These are phyloP conservation scores for Alternaria dauci DNA, from an alignment of 2,329 filamentous ascomycete genomes.

Conservation along the genomic window DNA sequence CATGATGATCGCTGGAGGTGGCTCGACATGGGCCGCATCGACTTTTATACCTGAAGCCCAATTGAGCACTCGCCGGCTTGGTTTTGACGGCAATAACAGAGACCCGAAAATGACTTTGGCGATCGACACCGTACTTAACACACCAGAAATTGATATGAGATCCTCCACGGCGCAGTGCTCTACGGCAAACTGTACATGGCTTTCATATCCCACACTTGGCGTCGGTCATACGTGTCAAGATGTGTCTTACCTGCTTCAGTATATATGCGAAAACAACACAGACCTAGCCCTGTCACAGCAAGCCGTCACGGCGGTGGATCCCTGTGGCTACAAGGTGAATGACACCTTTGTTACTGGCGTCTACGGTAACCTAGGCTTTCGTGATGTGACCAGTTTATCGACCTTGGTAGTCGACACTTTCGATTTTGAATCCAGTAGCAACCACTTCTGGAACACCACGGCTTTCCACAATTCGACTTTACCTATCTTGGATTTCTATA, in stretches of 20 bases:
- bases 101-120: not conserved
- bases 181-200: conserved; percentile 27
- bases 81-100: not conserved
- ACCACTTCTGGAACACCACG: conserved; percentile 18
- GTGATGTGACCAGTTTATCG: not conserved
- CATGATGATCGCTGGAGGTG: not conserved
- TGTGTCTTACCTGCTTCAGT: conserved; percentile 14
- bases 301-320: not conserved
- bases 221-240: conserved; percentile 29
- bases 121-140: not conserved
- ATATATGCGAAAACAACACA: conserved; percentile 16
- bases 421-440: not conserved
- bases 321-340: conserved; percentile 25
- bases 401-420: conserved; percentile 7
- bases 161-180: conserved; percentile 17
- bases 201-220: conserved; percentile 23
- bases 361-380: not conserved
- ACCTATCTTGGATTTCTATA: conserved; percentile 24
- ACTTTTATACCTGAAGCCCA: not conserved
- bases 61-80: too few species aligned
- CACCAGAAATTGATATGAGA: not conserved
- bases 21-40: not conserved
- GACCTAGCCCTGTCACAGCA: not conserved
- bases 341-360: conserved; percentile 12
- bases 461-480: conserved; percentile 12